phyloP scores from a whole-genome alignment of 2,329 filamentous ascomycete genomes.

The Colletotrichum magnum region DNA sequence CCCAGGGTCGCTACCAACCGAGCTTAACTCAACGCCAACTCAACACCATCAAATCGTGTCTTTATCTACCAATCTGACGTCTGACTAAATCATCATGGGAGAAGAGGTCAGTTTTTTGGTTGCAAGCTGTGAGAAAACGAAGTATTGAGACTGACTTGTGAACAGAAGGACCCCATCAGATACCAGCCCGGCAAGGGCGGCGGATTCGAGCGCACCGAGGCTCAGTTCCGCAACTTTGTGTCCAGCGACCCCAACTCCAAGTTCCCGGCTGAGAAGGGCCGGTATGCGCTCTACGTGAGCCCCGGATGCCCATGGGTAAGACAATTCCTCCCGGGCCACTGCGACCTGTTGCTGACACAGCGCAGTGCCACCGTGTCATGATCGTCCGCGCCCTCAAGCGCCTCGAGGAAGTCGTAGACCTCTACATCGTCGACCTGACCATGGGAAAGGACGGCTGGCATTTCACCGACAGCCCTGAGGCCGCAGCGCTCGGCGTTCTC shows the following conservation, averaged over 20 bases:
- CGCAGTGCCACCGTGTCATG: slow-evolving; percentile 77
- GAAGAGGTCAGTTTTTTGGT: slow-evolving; percentile 5
- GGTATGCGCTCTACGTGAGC: slow-evolving; percentile 74
- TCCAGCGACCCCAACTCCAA: slow-evolving; percentile 64
- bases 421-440: slow-evolving; percentile 78
- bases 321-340: not conserved
- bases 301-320: slow-evolving; percentile 75
- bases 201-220: slow-evolving; percentile 66
- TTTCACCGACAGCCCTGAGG: slow-evolving; percentile 48
- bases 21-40: no score
- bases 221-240: slow-evolving; percentile 69
- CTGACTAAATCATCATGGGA: slow-evolving; percentile 4
- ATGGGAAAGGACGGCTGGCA: slow-evolving; percentile 73
- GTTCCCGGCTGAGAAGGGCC: slow-evolving; percentile 71
- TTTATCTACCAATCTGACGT: not conserved
- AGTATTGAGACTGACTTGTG: no score
- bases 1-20: not conserved
- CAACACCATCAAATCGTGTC: no score
- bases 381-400: slow-evolving; percentile 82
- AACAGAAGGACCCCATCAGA: slow-evolving; percentile 25
- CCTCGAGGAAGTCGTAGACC: slow-evolving; percentile 77
- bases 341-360: not conserved
- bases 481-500: slow-evolving; percentile 61
- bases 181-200: slow-evolving; percentile 55
- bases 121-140: no score